These are phyloP conservation scores for Phytophthora cactorum DNA, from an alignment of 352 stramenopile species.

Conservation along the genomic window DNA sequence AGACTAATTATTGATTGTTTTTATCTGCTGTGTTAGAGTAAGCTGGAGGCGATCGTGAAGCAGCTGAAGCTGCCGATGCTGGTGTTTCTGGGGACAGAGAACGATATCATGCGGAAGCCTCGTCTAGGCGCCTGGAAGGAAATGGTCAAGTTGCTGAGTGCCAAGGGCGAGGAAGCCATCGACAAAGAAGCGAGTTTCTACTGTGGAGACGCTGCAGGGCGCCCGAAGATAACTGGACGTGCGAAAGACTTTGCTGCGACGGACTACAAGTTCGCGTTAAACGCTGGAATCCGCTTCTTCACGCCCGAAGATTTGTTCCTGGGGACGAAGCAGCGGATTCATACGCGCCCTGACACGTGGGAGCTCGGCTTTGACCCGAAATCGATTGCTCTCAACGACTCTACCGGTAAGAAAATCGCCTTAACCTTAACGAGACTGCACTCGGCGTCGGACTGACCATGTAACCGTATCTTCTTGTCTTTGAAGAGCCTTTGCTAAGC, in stretches of 20 bases:
- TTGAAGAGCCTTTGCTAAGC: slow-evolving; percentile 32
- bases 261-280: slow-evolving; percentile 92
- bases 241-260: slow-evolving; percentile 86
- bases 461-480: neutral
- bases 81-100: slow-evolving; percentile 71
- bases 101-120: slow-evolving; percentile 85
- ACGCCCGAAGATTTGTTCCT: slow-evolving; percentile 89
- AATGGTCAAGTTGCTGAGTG: slow-evolving; percentile 40
- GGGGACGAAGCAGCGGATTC: slow-evolving; percentile 66
- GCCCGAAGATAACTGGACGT: slow-evolving; percentile 68
- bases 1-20: neutral
- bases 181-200: slow-evolving; percentile 77
- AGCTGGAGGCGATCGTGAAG: slow-evolving; percentile 68
- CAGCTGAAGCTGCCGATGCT: slow-evolving; percentile 74
- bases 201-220: slow-evolving; percentile 81
- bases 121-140: slow-evolving; percentile 69
- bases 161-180: slow-evolving; percentile 31
- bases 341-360: slow-evolving; percentile 73
- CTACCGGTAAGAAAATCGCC: slow-evolving; percentile 27
- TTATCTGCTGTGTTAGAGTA: slow-evolving; percentile 45
- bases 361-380: slow-evolving; percentile 81
- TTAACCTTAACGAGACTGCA: neutral
- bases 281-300: slow-evolving; percentile 78
- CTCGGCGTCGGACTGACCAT: neutral
- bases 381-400: slow-evolving; percentile 32